phyloP scores from a whole-genome alignment of 176 grass and related monocot genomes.

The Pontederia paniculata region DNA sequence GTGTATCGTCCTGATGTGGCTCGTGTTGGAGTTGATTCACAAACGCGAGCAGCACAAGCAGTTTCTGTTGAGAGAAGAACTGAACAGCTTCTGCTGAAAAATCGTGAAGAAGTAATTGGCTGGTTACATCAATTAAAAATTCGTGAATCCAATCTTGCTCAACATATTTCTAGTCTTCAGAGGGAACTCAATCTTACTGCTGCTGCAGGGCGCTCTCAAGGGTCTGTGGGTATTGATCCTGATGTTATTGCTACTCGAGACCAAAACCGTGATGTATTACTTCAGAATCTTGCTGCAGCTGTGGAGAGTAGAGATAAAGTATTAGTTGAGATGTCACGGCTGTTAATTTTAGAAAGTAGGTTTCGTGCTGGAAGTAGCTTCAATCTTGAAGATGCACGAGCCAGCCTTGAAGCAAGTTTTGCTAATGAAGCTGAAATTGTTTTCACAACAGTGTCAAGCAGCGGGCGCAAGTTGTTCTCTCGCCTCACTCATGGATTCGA shows the following conservation, averaged over 20 bases:
- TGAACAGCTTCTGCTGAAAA: conserved; percentile 82
- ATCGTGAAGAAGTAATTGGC: conserved; percentile 75
- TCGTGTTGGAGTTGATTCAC: conserved; percentile 94
- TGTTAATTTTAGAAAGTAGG: conserved; percentile 78
- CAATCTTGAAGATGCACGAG: conserved; percentile 90
- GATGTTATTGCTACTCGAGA: conserved; percentile 73
- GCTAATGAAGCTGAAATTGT: conserved; percentile 99
- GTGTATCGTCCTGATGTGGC: conserved; percentile 97
- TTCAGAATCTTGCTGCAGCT: conserved; percentile 82
- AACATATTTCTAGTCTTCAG: conserved; percentile 63
- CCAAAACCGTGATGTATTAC: conserved; percentile 55
- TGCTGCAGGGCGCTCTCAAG: conserved; percentile 73
- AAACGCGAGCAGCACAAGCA: conserved; percentile 95
- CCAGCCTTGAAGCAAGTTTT: conserved; percentile 92
- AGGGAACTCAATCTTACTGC: conserved; percentile 72
- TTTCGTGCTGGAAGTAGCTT: conserved; percentile 77
- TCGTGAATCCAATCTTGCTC: conserved; percentile 61
- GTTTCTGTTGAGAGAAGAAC: conserved; percentile 97
- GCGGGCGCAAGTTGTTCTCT: conserved; percentile 89
- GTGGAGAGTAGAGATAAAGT: conserved; percentile 93
- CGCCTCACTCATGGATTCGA: conserved; percentile 96
- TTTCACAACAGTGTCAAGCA: conserved; percentile 98
- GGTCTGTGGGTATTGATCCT: conserved; percentile 94
- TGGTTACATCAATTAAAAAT: conserved; percentile 94
- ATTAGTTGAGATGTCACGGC: conserved; percentile 90